These are phyloP conservation scores for Areca catechu DNA, from an alignment of 176 grass and related monocot genomes.

Conservation along the genomic window DNA sequence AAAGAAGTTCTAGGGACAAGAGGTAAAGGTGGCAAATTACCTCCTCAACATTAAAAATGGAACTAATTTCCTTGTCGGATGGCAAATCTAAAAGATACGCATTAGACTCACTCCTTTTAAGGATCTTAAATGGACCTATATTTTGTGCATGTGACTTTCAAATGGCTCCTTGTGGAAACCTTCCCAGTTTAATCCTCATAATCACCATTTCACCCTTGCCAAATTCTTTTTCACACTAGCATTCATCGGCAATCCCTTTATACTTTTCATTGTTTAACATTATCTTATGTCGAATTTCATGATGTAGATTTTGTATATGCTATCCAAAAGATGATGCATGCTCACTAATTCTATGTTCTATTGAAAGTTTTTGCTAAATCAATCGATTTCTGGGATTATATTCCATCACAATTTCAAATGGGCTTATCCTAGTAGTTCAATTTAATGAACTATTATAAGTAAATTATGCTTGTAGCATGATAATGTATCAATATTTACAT, in stretches of 20 bases:
- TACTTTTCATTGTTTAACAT: neutral
- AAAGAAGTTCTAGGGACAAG: neutral
- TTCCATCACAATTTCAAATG: too few species aligned
- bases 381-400: too few species aligned
- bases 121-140: neutral
- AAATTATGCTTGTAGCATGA: neutral
- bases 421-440: too few species aligned
- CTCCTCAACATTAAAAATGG: too few species aligned
- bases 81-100: neutral
- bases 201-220: neutral
- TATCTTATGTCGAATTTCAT: neutral
- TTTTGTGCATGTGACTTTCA: neutral
- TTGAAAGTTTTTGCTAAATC: too few species aligned
- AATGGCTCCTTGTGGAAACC: neutral
- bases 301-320: neutral
- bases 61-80: neutral
- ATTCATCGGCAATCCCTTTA: neutral
- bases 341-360: neutral
- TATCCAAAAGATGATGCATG: neutral
- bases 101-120: neutral
- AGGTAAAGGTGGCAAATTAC: neutral
- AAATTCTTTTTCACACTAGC: neutral
- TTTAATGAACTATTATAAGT: neutral
- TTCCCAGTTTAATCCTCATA: neutral
- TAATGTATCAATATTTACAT: neutral